These are phyloP conservation scores for Phytophthora sansomeana DNA, from an alignment of 352 stramenopile species.

Conservation along the genomic window DNA sequence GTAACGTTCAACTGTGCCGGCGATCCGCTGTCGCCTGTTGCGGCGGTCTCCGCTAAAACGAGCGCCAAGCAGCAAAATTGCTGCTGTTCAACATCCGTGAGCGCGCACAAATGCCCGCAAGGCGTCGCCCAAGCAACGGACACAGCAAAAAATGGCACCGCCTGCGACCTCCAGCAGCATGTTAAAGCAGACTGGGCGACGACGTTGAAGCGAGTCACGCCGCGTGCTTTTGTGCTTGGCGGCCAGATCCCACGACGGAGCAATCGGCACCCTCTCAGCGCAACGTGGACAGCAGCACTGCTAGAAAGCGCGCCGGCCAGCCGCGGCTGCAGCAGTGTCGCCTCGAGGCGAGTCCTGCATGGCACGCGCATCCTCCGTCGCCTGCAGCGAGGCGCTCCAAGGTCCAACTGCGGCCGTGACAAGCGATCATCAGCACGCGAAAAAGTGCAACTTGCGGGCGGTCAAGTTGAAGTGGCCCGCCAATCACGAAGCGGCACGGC, in stretches of 20 bases:
- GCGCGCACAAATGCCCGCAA: neutral
- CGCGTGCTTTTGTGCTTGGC: constrained; percentile 13
- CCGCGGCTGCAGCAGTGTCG: neutral
- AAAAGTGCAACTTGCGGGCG: constrained; percentile 14
- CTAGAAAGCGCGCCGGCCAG: no score
- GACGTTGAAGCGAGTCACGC: neutral
- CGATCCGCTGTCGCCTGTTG: constrained; percentile 3
- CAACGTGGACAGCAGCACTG: no score
- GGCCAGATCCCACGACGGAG: neutral
- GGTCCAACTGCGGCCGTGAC: constrained; percentile 23
- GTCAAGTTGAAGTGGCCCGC: constrained; percentile 11
- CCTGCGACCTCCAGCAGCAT: neutral
- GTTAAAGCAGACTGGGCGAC: neutral
- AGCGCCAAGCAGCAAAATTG: constrained; percentile 1
- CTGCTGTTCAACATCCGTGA: neutral
- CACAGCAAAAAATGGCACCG: no score
- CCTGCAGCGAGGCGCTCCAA: neutral
- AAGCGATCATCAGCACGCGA: constrained; percentile 23
- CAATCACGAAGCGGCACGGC: neutral
- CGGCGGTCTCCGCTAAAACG: constrained; percentile 4
- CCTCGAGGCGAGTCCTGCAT: constrained; percentile 1
- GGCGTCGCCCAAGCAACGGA: neutral
- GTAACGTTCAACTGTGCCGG: constrained; percentile 32
- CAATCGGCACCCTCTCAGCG: constrained; percentile 1
- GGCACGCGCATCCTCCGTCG: constrained; percentile 11